A percentile compares a stretch with the other conserved stretches of the same genome.
phyloP scores from a whole-genome alignment of 495 filamentous ascomycete species.

The Daldinia decipiens region DNA sequence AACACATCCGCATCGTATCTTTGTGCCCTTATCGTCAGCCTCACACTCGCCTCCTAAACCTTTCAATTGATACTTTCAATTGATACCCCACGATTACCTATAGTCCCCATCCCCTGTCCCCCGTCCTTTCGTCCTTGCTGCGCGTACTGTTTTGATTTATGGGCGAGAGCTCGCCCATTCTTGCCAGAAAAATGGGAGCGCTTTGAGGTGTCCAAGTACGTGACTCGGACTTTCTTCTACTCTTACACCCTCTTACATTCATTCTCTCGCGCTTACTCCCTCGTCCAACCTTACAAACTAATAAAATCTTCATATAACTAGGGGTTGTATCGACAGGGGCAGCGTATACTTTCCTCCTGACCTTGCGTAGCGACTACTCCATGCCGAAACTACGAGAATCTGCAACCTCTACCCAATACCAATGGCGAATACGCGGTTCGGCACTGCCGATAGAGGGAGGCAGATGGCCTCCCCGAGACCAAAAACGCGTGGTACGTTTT shows the following conservation, averaged over 20 bases:
- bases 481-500: conserved; percentile 59
- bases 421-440: conserved; percentile 60
- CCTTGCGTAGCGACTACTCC: conserved; percentile 28
- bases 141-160: conserved; percentile 31
- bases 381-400: conserved; percentile 39
- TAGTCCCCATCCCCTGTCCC: neutral
- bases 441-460: conserved; percentile 56
- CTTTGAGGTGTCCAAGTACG: conserved; percentile 45
- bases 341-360: conserved; percentile 30
- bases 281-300: conserved; percentile 2
- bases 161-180: conserved; percentile 41
- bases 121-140: neutral
- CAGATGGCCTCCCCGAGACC: conserved; percentile 63
- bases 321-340: conserved; percentile 41
- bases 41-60: conserved; percentile 23
- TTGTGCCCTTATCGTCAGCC: conserved; percentile 38
- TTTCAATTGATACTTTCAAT: conserved; percentile 43
- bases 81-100: conserved; percentile 27
- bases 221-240: conserved; percentile 14
- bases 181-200: conserved; percentile 47
- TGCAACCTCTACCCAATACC: conserved; percentile 23
- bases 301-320: conserved; percentile 10
- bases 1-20: conserved; percentile 26
- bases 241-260: neutral
- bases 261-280: neutral